Evolutionary conservation across 2,329 filamentous ascomycete species (phyloP).

Genomic region (Claviceps spartinae): DNA sequence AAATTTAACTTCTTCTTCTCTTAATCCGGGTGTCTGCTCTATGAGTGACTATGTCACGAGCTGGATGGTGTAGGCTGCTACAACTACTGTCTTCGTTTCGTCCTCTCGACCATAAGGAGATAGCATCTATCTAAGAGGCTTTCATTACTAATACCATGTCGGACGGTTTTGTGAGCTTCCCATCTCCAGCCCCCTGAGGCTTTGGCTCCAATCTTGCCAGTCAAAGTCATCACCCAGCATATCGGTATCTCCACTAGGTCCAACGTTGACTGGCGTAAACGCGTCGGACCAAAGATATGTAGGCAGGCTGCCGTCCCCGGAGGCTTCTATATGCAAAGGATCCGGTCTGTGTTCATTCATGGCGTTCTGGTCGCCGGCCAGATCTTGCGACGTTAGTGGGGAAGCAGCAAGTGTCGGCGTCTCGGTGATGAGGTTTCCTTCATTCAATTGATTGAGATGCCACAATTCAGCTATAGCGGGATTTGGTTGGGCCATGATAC

Average conservation of each 20-base stretch:
- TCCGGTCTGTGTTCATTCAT: constrained; percentile 10
- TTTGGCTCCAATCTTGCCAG: constrained; percentile 36
- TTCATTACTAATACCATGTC: constrained; percentile 9
- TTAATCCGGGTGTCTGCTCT: too few relatives aligned
- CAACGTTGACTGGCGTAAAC: constrained; percentile 17
- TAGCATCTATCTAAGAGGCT: background rate
- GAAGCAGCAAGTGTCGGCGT: background rate
- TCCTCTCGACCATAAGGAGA: too few relatives aligned
- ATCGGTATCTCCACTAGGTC: constrained; percentile 21
- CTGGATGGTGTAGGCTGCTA: too few relatives aligned
- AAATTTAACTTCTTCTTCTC: too few relatives aligned
- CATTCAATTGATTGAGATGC: constrained; percentile 4
- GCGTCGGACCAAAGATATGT: constrained; percentile 29
- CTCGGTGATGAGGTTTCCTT: background rate
- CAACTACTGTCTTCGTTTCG: too few relatives aligned
- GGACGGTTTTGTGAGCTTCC: constrained; percentile 12
- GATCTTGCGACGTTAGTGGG: background rate
- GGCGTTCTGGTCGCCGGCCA: constrained; percentile 4
- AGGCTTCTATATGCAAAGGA: constrained; percentile 11
- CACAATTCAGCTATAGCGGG: constrained; percentile 24
- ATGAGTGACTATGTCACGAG: too few relatives aligned
- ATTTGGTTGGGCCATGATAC: constrained; percentile 23
- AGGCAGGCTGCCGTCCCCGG: constrained; percentile 22
- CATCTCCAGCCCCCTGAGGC: constrained; percentile 25
- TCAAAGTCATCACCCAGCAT: constrained; percentile 31